A percentile compares a stretch with the other conserved stretches of the same genome.
Evolutionary conservation across 129 eudicot species (phyloP).

Genomic region (Glebionis coronaria): DNA sequence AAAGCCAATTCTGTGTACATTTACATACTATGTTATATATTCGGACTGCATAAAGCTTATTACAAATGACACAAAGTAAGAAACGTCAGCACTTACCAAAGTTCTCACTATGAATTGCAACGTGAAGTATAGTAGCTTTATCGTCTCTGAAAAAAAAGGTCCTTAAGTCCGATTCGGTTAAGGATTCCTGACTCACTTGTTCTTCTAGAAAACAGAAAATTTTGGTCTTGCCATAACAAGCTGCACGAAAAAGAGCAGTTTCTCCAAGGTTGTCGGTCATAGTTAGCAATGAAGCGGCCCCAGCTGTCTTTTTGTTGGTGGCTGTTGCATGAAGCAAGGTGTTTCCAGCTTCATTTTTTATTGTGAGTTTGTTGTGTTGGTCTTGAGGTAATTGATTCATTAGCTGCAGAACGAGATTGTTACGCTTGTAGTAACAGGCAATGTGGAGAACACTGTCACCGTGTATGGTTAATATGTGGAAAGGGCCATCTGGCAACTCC

Average conservation of each 20-base stretch:
- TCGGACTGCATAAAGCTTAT: background rate
- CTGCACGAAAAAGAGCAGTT: conserved; percentile 34
- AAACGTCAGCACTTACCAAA: conserved; percentile 23
- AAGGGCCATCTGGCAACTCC: conserved; percentile 27
- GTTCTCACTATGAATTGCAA: conserved; percentile 22
- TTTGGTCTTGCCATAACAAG: conserved; percentile 15
- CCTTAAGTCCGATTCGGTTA: background rate
- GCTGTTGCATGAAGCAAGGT: conserved; percentile 35
- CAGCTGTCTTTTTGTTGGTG: conserved; percentile 14
- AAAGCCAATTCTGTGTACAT: conserved; percentile 28
- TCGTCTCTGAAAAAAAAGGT: conserved; percentile 13
- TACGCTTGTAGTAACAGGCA: conserved; percentile 30
- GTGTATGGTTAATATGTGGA: conserved; percentile 26
- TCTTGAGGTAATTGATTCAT: background rate
- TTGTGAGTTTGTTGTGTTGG: background rate
- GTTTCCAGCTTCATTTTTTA: conserved; percentile 13
- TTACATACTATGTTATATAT: background rate
- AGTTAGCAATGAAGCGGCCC: conserved; percentile 20
- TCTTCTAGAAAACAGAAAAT: conserved; percentile 19
- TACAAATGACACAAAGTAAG: background rate
- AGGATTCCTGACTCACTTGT: background rate
- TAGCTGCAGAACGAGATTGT: background rate
- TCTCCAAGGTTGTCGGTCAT: conserved; percentile 26
- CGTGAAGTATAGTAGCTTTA: conserved; percentile 29
- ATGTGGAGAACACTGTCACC: conserved; percentile 33